These are phyloP conservation scores for Danielia oregonensis DNA, from an alignment of 805 yeast genomes.

Conservation along the genomic window DNA sequence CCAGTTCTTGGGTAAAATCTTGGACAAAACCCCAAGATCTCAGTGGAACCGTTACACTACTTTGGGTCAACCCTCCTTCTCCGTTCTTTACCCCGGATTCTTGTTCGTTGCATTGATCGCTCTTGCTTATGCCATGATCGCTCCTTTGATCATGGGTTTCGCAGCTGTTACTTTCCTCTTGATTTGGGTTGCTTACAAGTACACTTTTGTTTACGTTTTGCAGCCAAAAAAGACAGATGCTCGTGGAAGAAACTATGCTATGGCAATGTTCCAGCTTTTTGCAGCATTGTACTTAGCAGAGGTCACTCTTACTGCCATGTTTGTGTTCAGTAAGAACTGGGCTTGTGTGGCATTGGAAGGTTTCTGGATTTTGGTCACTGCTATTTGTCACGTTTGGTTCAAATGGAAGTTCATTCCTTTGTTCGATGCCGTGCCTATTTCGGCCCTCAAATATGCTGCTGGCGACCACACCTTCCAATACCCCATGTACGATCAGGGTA, in stretches of 20 bases:
- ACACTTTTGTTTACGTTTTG: conserved; percentile 60
- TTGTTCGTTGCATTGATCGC: conserved; percentile 72
- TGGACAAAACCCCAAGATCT: conserved; percentile 88
- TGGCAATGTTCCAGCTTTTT: conserved; percentile 68
- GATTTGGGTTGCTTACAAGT: conserved; percentile 58
- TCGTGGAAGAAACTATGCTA: conserved; percentile 71
- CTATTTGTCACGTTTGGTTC: conserved; percentile 53
- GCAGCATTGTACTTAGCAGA: conserved; percentile 71
- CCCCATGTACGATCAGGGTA: conserved; percentile 65
- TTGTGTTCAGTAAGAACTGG: conserved; percentile 77
- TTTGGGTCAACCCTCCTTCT: conserved; percentile 71
- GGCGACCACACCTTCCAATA: conserved; percentile 45
- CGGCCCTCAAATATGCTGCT: conserved; percentile 50
- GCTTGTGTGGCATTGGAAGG: conserved; percentile 70
- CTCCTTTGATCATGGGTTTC: conserved; percentile 69
- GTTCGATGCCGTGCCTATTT: conserved; percentile 66
- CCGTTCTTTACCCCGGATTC: conserved; percentile 74
- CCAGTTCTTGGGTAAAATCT: conserved; percentile 61
- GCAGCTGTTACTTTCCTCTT: conserved; percentile 55
- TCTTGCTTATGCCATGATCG: conserved; percentile 72
- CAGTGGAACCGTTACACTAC: conserved; percentile 76
- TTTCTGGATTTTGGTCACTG: conserved; percentile 55
- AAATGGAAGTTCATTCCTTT: conserved; percentile 59
- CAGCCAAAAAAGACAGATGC: conserved; percentile 55
- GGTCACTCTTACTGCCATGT: conserved; percentile 63